Conservation (phyloP, 208 protist genomes). For the Balamuthia mandrillaris region DNA sequence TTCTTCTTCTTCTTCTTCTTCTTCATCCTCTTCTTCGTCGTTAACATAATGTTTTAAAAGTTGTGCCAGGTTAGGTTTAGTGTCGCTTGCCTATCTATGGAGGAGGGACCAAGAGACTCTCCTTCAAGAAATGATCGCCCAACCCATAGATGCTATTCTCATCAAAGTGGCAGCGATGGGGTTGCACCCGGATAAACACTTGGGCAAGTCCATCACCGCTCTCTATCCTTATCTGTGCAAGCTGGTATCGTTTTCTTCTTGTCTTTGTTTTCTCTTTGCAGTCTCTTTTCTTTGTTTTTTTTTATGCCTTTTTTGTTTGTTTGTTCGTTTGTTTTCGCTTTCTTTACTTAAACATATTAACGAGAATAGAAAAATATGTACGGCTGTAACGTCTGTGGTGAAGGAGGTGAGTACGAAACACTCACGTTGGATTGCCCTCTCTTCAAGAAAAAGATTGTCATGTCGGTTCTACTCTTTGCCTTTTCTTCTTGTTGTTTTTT, state of each 20-base stretch:
- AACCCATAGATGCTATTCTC: conserved; percentile 83
- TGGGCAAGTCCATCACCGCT: conserved; percentile 82
- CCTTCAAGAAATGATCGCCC: conserved; percentile 85
- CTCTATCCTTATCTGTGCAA: conserved; percentile 63
- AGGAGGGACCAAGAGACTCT: conserved; percentile 83
- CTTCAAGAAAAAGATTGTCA: conserved; percentile 72
- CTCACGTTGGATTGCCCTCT: conserved; percentile 95
- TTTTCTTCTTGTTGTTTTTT: background rate
- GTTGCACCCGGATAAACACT: conserved; percentile 79
- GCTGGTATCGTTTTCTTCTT: conserved; percentile 14
- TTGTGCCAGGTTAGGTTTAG: conserved; percentile 81
- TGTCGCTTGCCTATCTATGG: conserved; percentile 94
- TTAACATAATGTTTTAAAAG: no score
- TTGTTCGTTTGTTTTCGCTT: background rate
- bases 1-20: background rate
- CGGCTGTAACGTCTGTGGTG: conserved; percentile 93
- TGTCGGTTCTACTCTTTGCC: conserved; percentile 34
- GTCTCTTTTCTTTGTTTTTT: background rate
- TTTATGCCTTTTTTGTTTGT: background rate
- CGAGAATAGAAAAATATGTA: conserved; percentile 51
- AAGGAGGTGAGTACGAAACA: conserved; percentile 99
- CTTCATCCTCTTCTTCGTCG: no score
- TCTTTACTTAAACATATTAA: background rate
- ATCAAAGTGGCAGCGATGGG: conserved; percentile 92
- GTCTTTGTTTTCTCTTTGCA: background rate